Percentiles rank a stretch among this genome's conserved stretches.
phyloP scores from a whole-genome alignment of 495 filamentous ascomycete genomes.

The Penicillium tannophilum region DNA sequence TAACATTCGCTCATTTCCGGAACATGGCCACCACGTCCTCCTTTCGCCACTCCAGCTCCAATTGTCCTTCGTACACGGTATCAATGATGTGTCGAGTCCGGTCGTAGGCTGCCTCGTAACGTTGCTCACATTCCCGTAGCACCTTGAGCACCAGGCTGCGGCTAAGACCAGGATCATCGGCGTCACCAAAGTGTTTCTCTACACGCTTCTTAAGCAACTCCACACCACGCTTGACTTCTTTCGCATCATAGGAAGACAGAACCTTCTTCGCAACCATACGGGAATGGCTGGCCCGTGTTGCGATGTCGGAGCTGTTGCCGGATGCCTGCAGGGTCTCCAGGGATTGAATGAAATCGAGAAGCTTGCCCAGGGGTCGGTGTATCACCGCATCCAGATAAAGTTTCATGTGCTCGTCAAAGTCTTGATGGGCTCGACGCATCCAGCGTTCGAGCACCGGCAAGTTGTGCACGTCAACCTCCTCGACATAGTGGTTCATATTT shows the following conservation, averaged over 20 bases:
- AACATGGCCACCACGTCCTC: slow-evolving; percentile 60
- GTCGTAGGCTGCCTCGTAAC: slow-evolving; percentile 74
- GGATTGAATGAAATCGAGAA: slow-evolving; percentile 87
- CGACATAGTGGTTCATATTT: slow-evolving; percentile 97
- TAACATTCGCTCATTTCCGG: slow-evolving; percentile 35
- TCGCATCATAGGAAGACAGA: slow-evolving; percentile 72
- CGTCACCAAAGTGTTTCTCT: slow-evolving; percentile 94
- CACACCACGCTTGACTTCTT: slow-evolving; percentile 81
- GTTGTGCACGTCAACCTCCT: slow-evolving; percentile 78
- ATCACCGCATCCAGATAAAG: slow-evolving; percentile 87
- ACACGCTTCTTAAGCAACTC: slow-evolving; percentile 85
- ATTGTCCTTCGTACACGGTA: slow-evolving; percentile 63
- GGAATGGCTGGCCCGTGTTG: slow-evolving; percentile 75
- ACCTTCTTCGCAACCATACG: slow-evolving; percentile 82
- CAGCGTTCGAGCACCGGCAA: slow-evolving; percentile 79
- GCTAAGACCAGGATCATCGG: slow-evolving; percentile 70
- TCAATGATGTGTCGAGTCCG: slow-evolving; percentile 64
- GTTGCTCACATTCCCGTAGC: slow-evolving; percentile 75
- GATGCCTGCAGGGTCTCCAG: slow-evolving; percentile 67
- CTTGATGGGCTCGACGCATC: slow-evolving; percentile 71
- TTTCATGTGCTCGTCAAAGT: slow-evolving; percentile 85
- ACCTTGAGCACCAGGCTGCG: slow-evolving; percentile 75
- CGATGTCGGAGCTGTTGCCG: slow-evolving; percentile 53
- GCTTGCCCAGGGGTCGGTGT: slow-evolving; percentile 81
- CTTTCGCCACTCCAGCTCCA: slow-evolving; percentile 64